phyloP scores from a whole-genome alignment of 345 rosid genomes.

The Citrus unshiu region DNA sequence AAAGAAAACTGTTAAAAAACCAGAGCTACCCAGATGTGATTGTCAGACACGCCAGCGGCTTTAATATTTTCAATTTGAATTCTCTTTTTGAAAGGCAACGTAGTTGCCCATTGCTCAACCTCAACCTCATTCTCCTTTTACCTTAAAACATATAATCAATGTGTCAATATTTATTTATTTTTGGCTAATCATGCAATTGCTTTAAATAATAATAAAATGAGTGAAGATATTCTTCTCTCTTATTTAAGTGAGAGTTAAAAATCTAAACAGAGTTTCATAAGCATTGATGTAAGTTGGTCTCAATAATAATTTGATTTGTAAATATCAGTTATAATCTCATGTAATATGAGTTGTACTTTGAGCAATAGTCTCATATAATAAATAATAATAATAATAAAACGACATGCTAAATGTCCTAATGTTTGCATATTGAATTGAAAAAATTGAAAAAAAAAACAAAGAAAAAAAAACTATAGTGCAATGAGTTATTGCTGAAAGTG shows the following conservation, averaged over 20 bases:
- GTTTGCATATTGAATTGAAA: background rate
- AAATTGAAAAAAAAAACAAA: background rate
- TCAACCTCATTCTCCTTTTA: background rate
- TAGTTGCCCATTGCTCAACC: background rate
- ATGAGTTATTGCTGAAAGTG: background rate
- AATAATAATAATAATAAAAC: background rate
- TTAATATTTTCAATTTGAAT: background rate
- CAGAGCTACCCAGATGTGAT: conserved; percentile 7
- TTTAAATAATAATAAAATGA: too few relatives aligned
- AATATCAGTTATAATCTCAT: too few relatives aligned
- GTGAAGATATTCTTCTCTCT: too few relatives aligned
- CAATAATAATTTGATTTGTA: too few relatives aligned
- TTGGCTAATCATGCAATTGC: background rate
- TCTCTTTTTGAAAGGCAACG: background rate
- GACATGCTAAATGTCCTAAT: background rate
- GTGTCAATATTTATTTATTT: background rate
- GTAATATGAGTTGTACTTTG: too few relatives aligned
- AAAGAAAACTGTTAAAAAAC: background rate
- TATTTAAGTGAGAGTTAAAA: too few relatives aligned
- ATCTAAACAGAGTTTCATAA: fast-evolving
- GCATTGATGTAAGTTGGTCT: fast-evolving
- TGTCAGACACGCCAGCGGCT: conserved; percentile 16
- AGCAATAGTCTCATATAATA: too few relatives aligned
- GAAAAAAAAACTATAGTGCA: background rate
- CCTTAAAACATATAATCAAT: background rate